These are phyloP conservation scores for Antarctomyces pellizariae DNA, from an alignment of 495 filamentous ascomycete genomes.

Conservation along the genomic window DNA sequence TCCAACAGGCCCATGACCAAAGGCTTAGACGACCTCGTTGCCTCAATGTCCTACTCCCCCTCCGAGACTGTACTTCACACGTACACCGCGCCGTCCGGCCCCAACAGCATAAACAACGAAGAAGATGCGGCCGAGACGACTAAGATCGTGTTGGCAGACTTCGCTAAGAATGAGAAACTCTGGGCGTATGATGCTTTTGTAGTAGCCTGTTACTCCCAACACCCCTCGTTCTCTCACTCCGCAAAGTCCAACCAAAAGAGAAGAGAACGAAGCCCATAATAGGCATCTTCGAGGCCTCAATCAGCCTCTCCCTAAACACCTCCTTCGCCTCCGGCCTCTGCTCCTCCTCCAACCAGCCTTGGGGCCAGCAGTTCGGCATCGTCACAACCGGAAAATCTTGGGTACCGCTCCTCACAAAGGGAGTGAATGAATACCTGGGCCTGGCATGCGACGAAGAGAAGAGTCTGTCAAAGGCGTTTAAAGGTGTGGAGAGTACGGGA, in stretches of 20 bases:
- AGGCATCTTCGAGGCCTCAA: constrained; percentile 72
- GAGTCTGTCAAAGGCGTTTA: constrained; percentile 26
- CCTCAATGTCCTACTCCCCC: constrained; percentile 2
- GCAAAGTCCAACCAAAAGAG: constrained; percentile 12
- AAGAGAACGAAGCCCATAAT: constrained; percentile 31
- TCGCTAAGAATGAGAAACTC: constrained; percentile 19
- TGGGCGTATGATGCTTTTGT: constrained; percentile 48
- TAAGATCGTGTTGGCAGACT: constrained; percentile 28
- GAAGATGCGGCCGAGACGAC: constrained; percentile 26
- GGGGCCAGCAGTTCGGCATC: constrained; percentile 42
- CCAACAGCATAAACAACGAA: constrained; percentile 41
- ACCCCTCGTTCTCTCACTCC: constrained; percentile 47
- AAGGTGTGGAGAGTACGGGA: constrained; percentile 65
- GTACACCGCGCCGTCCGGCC: constrained; percentile 29
- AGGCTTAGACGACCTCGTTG: constrained; percentile 38
- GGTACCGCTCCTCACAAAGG: constrained; percentile 43
- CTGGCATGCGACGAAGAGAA: constrained; percentile 11
- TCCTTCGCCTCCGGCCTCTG: constrained; percentile 57
- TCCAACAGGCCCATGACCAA: constrained; percentile 65
- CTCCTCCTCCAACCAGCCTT: constrained; percentile 22
- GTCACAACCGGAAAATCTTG: constrained; percentile 72
- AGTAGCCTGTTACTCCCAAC: constrained; percentile 73
- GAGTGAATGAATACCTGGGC: constrained; percentile 32
- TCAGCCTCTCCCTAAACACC: constrained; percentile 43
- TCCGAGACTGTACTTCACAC: constrained; percentile 17